Evolutionary conservation across 2,329 filamentous ascomycete species (phyloP), one percentile per base, ranked within the genome.

Genomic region (Xylariaceae sp.): DNA sequence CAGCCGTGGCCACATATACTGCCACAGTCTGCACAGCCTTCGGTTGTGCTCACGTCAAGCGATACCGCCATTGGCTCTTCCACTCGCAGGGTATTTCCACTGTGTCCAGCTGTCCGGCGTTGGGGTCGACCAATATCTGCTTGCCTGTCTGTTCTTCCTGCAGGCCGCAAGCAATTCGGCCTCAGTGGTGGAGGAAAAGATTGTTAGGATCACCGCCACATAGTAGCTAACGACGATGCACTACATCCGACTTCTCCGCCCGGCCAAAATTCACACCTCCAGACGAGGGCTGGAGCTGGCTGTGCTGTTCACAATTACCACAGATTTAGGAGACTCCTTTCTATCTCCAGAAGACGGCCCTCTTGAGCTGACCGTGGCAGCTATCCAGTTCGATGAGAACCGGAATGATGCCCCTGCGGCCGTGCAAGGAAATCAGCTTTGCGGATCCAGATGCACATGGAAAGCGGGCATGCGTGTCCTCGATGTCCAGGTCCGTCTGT

Each of bases 311-410:
- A 70, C 73, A 43, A 68, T 79, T 48, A 76, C 72, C 9, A 78
- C 74, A 9, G 74, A 79, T 43, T 63, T 78, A 1, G 72, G 74
- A 21, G 75, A 79, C 50, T 63, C 71, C 1, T 74, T 74, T 34
- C 64, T 78, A 9, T 59, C 50, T n/a, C 68, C 70, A 1, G 57
- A 62, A 11, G 53, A 62, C n/a, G 52, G 56, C 13, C 64, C 71
- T 4, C 42, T 77, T n/a, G 59, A 63, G 11, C 57, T 78, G 3
- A 54, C 51, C 8, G 54, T 66, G 11, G 38, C 59, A 12, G 61
- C 65, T 14, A 56, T n/a, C n/a, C n/a, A n/a, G n/a, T n/a, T n/a
- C n/a, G n/a, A 24, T 24, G 21, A 6, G 21, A 7, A 24, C 6
- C 21, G 21, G 21, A 24, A 7, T 11, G 59, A 62, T 6, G 46